A percentile compares a stretch with the other conserved stretches of the same genome.
phyloP scores from a whole-genome alignment of 176 grass and related monocot species.

The Ensete ventricosum region DNA sequence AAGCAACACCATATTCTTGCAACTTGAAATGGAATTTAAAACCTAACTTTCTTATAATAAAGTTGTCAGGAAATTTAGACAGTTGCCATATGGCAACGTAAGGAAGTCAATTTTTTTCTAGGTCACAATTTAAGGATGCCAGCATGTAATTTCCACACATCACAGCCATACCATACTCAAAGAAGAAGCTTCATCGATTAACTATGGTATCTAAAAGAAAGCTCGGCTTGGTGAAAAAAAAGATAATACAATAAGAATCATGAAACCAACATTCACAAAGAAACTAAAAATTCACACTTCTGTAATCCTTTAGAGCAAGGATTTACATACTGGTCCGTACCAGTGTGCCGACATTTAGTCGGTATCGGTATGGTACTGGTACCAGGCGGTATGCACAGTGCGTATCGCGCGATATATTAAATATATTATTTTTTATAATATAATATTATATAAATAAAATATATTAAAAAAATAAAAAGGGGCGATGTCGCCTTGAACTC shows the following conservation, averaged over 20 bases:
- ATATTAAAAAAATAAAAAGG: too few species aligned
- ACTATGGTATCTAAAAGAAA: background rate
- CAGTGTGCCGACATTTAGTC: too few species aligned
- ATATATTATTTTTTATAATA: too few species aligned
- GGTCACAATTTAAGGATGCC: background rate
- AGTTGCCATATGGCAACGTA: background rate
- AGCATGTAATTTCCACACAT: background rate
- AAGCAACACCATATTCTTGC: background rate
- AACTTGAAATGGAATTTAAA: conserved; percentile 6
- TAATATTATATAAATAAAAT: too few species aligned
- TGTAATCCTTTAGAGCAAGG: background rate
- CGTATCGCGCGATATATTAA: too few species aligned
- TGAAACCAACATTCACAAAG: background rate
- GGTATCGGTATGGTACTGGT: too few species aligned
- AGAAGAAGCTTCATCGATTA: background rate
- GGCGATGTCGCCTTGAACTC: too few species aligned
- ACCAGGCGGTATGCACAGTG: too few species aligned
- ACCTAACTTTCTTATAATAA: background rate
- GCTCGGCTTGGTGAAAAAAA: too few species aligned
- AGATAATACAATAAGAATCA: background rate
- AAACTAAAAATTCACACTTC: background rate
- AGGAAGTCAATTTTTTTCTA: background rate
- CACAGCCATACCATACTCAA: background rate
- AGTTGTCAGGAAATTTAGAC: background rate
- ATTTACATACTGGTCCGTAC: too few species aligned